phyloP scores from a whole-genome alignment of 2,329 filamentous ascomycete species.

The Neurospora crassa region DNA sequence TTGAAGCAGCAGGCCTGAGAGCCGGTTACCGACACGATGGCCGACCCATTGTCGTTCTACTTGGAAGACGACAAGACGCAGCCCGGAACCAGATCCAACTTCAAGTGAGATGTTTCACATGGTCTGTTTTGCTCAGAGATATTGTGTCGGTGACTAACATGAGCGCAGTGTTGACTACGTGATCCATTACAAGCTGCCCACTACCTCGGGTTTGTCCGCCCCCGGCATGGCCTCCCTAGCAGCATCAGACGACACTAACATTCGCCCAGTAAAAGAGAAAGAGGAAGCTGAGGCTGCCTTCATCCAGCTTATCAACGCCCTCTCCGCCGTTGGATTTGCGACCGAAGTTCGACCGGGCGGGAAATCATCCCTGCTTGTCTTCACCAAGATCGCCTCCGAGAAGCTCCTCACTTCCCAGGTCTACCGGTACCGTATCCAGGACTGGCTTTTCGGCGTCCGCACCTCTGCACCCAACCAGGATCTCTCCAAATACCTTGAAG shows the following conservation, averaged over 20 bases:
- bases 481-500: slow-evolving; percentile 54
- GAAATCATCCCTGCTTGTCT: slow-evolving; percentile 65
- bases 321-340: slow-evolving; percentile 71
- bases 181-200: slow-evolving; percentile 18
- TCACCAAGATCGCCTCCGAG: slow-evolving; percentile 69
- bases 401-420: slow-evolving; percentile 69
- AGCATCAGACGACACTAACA: not conserved
- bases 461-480: slow-evolving; percentile 67
- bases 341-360: slow-evolving; percentile 80
- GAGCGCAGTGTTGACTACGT: slow-evolving; percentile 21
- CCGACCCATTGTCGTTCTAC: slow-evolving; percentile 13
- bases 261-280: slow-evolving; percentile 40
- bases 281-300: slow-evolving; percentile 65
- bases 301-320: slow-evolving; percentile 63
- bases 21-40: slow-evolving; percentile 13
- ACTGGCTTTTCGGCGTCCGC: slow-evolving; percentile 88
- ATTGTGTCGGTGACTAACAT: not conserved
- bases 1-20: not conserved
- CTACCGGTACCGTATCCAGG: slow-evolving; percentile 78
- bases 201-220: slow-evolving; percentile 4
- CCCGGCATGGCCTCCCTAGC: not conserved
- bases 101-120: slow-evolving; percentile 2
- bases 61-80: slow-evolving; percentile 10
- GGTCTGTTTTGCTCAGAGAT: not conserved
- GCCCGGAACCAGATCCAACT: slow-evolving; percentile 19